Percentiles rank a stretch among this genome's conserved stretches.
phyloP scores from a whole-genome alignment of 2,329 filamentous ascomycete species.

The Esteya vermicola region DNA sequence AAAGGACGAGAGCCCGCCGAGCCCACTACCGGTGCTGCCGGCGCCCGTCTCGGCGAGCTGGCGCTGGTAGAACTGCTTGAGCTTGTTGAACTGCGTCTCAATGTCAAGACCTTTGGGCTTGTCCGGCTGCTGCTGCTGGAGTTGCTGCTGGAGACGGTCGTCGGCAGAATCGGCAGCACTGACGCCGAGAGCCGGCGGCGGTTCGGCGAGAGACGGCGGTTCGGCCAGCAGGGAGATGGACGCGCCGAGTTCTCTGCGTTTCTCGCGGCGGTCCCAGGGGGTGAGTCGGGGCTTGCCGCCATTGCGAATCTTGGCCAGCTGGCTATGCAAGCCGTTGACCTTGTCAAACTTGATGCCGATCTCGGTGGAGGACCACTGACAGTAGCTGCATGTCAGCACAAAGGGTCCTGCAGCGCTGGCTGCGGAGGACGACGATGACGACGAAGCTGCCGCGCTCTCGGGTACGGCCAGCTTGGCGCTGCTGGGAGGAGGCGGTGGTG shows the following conservation, averaged over 20 bases:
- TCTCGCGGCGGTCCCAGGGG: constrained; percentile 33
- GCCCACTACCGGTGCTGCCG: constrained; percentile 32
- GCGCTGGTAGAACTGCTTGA: constrained; percentile 68
- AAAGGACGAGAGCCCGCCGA: constrained; percentile 29
- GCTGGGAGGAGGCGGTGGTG: constrained; percentile 26
- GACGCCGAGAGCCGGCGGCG: constrained; percentile 13
- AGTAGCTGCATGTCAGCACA: constrained; percentile 77
- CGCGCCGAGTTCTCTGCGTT: constrained; percentile 30
- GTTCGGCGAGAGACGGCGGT: not conserved
- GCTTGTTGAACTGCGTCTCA: constrained; percentile 58
- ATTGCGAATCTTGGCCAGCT: constrained; percentile 59
- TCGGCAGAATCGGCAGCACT: not conserved
- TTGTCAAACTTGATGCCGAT: constrained; percentile 85
- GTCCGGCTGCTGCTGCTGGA: constrained; percentile 11
- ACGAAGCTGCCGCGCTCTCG: constrained; percentile 22
- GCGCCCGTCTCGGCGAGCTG: constrained; percentile 52
- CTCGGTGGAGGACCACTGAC: constrained; percentile 83
- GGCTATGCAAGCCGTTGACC: constrained; percentile 69
- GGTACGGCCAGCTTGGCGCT: constrained; percentile 27
- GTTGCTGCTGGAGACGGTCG: not conserved
- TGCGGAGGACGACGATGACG: too few species aligned
- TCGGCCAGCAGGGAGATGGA: not conserved
- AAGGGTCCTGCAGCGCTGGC: constrained; percentile 36
- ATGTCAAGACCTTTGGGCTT: constrained; percentile 36
- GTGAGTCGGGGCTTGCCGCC: constrained; percentile 38